phyloP scores from a whole-genome alignment of 1,284 basidiomycete species.

The Ceratobasidium sp. region DNA sequence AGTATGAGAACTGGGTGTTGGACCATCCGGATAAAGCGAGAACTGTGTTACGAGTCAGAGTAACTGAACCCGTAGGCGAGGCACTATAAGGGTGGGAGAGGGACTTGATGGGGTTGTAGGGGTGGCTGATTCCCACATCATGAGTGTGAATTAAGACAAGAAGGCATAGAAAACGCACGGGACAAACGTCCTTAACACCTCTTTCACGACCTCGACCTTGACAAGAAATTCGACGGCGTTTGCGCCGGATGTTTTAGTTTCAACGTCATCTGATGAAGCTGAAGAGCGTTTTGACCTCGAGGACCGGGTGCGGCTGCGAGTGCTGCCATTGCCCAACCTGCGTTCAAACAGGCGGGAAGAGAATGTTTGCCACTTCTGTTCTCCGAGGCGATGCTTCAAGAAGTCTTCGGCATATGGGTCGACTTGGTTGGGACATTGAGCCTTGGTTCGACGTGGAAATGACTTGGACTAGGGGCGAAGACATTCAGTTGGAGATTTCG shows the following conservation, averaged over 20 bases:
- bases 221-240: conserved; percentile 64
- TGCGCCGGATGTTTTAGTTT: conserved; percentile 53
- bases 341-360: conserved; percentile 61
- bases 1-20: conserved; percentile 64
- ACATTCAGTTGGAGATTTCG: conserved; percentile 17
- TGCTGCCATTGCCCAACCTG: conserved; percentile 54
- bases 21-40: conserved; percentile 63
- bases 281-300: conserved; percentile 45
- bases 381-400: conserved; percentile 59
- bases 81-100: conserved; percentile 56
- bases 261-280: conserved; percentile 16
- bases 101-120: conserved; percentile 64
- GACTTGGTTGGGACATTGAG: conserved; percentile 32
- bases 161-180: conserved; percentile 55
- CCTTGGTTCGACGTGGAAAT: conserved; percentile 49
- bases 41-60: conserved; percentile 60
- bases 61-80: conserved; percentile 59
- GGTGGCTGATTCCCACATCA: conserved; percentile 55
- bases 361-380: conserved; percentile 60
- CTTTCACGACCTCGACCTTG: conserved; percentile 64
- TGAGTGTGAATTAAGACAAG: conserved; percentile 11
- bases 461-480: conserved; percentile 25
- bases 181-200: conserved; percentile 61
- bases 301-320: conserved; percentile 54
- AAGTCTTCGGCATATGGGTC: conserved; percentile 61